These are phyloP conservation scores for Pelargonium exstipulatum DNA, from an alignment of 441 rosid genomes.

Conservation along the genomic window DNA sequence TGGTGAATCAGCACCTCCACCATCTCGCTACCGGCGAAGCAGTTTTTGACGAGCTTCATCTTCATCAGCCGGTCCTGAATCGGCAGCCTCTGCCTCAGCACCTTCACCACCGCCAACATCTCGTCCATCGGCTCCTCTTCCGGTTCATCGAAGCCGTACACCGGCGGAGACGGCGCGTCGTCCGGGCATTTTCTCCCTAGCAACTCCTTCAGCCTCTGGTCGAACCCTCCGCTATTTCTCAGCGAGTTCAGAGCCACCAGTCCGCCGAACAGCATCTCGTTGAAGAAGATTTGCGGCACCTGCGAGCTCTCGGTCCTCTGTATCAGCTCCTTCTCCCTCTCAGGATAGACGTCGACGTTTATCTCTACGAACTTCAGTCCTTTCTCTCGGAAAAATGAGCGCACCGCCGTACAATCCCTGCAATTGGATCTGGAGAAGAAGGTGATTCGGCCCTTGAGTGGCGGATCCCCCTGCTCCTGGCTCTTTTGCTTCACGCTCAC, in stretches of 20 bases:
- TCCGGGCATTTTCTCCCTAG: constrained; percentile 39
- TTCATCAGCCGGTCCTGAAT: constrained; percentile 73
- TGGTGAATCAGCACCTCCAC: constrained; percentile 56
- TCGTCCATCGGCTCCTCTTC: constrained; percentile 41
- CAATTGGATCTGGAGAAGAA: constrained; percentile 78
- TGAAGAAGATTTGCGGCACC: constrained; percentile 84
- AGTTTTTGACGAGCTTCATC: constrained; percentile 81
- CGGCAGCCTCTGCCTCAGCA: constrained; percentile 60
- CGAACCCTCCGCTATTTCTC: constrained; percentile 64
- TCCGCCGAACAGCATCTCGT: constrained; percentile 72
- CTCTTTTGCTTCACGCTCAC: constrained; percentile 50
- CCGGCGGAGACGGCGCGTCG: constrained; percentile 53
- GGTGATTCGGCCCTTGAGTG: constrained; percentile 46
- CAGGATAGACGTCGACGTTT: constrained; percentile 68
- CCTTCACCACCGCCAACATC: constrained; percentile 39
- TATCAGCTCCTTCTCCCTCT: constrained; percentile 54
- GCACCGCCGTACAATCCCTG: constrained; percentile 71
- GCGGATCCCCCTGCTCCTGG: constrained; percentile 26
- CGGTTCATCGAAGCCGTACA: constrained; percentile 60
- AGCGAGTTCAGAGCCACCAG: constrained; percentile 72
- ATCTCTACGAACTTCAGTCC: constrained; percentile 64
- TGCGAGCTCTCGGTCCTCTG: constrained; percentile 51
- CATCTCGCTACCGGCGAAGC: constrained; percentile 73
- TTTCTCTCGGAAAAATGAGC: constrained; percentile 47
- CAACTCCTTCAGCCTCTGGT: constrained; percentile 48